Evolutionary conservation across 208 protist species (phyloP), one percentile per base, ranked within the genome.

Genomic region (Crithidia brevicula): DNA sequence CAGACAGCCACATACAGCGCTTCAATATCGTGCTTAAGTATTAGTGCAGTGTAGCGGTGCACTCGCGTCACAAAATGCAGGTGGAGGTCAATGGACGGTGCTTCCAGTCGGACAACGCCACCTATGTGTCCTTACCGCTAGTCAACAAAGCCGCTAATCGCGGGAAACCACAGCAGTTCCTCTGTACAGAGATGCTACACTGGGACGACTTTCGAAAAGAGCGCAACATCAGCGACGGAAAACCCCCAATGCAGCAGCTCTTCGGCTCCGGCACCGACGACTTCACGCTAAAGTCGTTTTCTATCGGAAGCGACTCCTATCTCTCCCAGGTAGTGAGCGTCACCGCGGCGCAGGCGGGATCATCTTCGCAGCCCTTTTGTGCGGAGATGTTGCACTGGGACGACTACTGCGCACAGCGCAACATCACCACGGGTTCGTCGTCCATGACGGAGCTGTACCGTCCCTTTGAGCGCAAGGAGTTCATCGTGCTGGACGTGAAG

Each of bases 301-400:
- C 34, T 4, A 10, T 67, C 9, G 77, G 59, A 23, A 63, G 10
- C 28, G 51, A 60, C 20, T 59, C 42, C 0, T 75, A 34, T 42
- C 50, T 69, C 15, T 59, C 67, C 6, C 57, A 72, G 25, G 58
- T 70, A 40, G 54, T 65, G n/a, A 50, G 56, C 2, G 60, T 73
- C 2, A 33, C 38, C n/a, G 42, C 51, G 15, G 40, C 60, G 30
- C 67, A 62, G 45, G 63, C 54, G 4, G 78, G 72, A 20, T 65
- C 56, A 18, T 58, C 72, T 9, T 54, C 25, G 22, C 85, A 89
- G 40, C 64, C 54, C 46, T 79, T 84, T 18, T 83, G 74, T 52
- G 54, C 77, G 4, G 88, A 94, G 67, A 91, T 94, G 88, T 27
- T 82, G 58, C 88, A 91, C 74, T 94, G 85, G 83, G 85, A 91